Conservation (phyloP, 1,284 basidiomycete species). For the Ustilago hordei region DNA sequence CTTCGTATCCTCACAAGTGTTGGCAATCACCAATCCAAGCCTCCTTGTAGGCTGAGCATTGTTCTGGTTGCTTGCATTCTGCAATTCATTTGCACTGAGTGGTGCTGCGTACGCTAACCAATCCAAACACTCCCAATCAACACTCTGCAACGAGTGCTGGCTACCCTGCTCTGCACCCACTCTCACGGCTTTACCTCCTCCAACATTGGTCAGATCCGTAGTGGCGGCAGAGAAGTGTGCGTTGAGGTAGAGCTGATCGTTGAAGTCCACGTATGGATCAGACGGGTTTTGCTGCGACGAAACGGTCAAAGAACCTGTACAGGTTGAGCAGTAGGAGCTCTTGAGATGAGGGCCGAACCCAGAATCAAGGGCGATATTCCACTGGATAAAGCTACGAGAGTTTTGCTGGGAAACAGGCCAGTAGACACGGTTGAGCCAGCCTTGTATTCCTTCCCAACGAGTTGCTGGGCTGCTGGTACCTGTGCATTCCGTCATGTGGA, state of each 20-base stretch:
- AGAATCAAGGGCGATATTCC: constrained; percentile 56
- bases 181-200: constrained; percentile 43
- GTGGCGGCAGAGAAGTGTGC: constrained; percentile 45
- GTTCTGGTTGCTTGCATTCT: constrained; percentile 13
- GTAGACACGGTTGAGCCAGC: constrained; percentile 52
- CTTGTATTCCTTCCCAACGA: constrained; percentile 40
- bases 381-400: constrained; percentile 37
- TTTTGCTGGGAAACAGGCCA: constrained; percentile 43
- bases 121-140: constrained; percentile 39
- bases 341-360: constrained; percentile 47
- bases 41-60: constrained; percentile 23
- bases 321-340: constrained; percentile 43
- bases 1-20: constrained; percentile 40
- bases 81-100: constrained; percentile 11
- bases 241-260: constrained; percentile 51
- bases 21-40: constrained; percentile 44
- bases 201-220: constrained; percentile 45
- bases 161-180: constrained; percentile 18
- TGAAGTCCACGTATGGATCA: constrained; percentile 33
- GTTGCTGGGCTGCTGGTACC: constrained; percentile 26
- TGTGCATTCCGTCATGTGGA: constrained; percentile 58
- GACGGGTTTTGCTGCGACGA: constrained; percentile 29
- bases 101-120: constrained; percentile 50
- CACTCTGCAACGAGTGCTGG: constrained; percentile 13
- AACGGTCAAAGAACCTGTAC: constrained; percentile 47